Evolutionary conservation across 2,329 filamentous ascomycete species (phyloP), one percentile per base, ranked within the genome.

Genomic region (Calonectria honghensis): DNA sequence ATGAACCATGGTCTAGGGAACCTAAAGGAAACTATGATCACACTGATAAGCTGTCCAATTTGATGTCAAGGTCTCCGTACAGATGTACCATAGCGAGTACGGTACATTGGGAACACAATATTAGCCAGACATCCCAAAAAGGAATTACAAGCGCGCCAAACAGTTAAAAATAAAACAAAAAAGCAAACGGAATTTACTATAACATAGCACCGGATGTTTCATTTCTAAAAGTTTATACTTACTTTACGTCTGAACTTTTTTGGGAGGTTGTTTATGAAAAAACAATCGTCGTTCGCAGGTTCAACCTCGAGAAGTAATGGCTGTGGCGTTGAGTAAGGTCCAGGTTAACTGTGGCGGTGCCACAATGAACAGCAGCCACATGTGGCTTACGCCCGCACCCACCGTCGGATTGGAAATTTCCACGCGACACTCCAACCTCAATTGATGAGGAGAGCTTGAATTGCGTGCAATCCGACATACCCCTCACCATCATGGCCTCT

Each of bases 401-500:
- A 76, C 78, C 75, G 75, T 73, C 70, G 78, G 50, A 45, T 70
- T 81, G 81, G 82, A 84, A 84, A 84, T 83, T 84, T 84, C 81
- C 80, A 77, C 65, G 76, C 75, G 79, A 79, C 69, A 76, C 70
- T 77, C 78, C 75, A 77, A 77, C 69, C 75, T 80, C 32, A 29
- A 39, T 73, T 69, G 76, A 71, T 70, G 67, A 69, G 29, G 72
- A 74, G 72, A 77, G 72, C 65, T 73, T 65, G 59, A 75, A 71
- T 74, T 74, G 63, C 70, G 71, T 74, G 64, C 69, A 70, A 70
- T 70, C 61, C 63, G 32, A 45, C 31, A 66, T 32, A 77, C 61
- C 65, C 61, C 57, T 52, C 54, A 68, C 76, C 73, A 83, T 71
- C 71, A 89, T 89, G 87, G 83, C 87, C 68, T 84, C 83, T 73